Base-by-base conservation (phyloP, 352 stramenopile species). In the Globisporangium spiculum region DNA sequence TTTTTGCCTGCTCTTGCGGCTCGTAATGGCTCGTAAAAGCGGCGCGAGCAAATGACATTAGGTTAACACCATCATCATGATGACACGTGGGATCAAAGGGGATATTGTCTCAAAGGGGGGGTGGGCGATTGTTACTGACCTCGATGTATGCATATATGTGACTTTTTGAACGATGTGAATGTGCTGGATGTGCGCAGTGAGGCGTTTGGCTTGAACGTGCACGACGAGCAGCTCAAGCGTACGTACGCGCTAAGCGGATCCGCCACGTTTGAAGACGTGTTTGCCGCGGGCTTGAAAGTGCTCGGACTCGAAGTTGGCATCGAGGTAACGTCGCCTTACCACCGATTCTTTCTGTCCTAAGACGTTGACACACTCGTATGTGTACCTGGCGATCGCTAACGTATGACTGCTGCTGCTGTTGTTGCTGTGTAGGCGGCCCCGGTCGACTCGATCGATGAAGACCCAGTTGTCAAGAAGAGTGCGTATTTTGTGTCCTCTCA, bases 381-480 rank as follows among this genome's bases (percentile, higher is more conserved):
- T 22, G 46, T n/a, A 7, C 6, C n/a, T 30, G n/a, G 14, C 20
- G 16, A 24, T 60, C 3, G 22, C 7, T 59, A 9, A 41, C 12
- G 3, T 50, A 6, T 56, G 27, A 20, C n/a, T 59, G 36, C 41
- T 66, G 18, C 27, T 32, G 8, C n/a, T 34, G 27, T 10, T 18
- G 27, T 18, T 46, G 4, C 18, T 52, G 26, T 44, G 50, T 38
- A 71, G 66, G 46, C 66, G 58, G 66, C 59, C 18, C 52, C 59
- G 7, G 30, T 75, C n/a, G 71, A 72, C n/a, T 69, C 61, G 14
- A 63, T 76, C 54, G 82, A 87, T 41, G 73, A 89, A 34, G 87
- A 95, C 62, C 84, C 85, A 14, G 86, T 92, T n/a, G 75, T 93
- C 7, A 70, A 77, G 52, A 91, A 92, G 73, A 90, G 86, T 94